Percentiles rank a stretch among this genome's conserved stretches.
Evolutionary conservation across 495 filamentous ascomycete species (phyloP).

Genomic region (Neurospora pannonica): DNA sequence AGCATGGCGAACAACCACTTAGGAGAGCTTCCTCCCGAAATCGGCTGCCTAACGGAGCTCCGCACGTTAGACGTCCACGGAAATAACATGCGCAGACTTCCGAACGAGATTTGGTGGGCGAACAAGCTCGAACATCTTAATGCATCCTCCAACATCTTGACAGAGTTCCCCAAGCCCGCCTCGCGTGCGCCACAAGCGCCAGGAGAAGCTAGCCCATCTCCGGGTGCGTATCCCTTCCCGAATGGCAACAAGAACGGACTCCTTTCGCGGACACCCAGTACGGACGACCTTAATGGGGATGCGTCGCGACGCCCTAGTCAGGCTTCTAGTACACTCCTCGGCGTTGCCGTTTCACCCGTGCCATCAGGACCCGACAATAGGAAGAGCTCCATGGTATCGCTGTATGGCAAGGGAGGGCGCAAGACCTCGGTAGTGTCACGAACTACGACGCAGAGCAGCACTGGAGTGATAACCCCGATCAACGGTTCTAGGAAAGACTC

Average conservation of each 20-base stretch:
- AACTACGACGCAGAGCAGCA: slow-evolving; percentile 37
- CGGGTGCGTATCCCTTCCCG: slow-evolving; percentile 9
- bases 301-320: slow-evolving; percentile 80
- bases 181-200: slow-evolving; percentile 51
- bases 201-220: slow-evolving; percentile 27
- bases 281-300: slow-evolving; percentile 66
- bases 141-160: slow-evolving; percentile 85
- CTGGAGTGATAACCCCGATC: slow-evolving; percentile 46
- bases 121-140: slow-evolving; percentile 84
- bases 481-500: slow-evolving; percentile 71
- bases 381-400: slow-evolving; percentile 73
- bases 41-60: slow-evolving; percentile 77
- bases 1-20: slow-evolving; percentile 89
- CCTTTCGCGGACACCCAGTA: slow-evolving; percentile 51
- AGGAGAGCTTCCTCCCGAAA: slow-evolving; percentile 68
- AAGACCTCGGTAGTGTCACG: slow-evolving; percentile 77
- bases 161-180: slow-evolving; percentile 77
- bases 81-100: slow-evolving; percentile 82
- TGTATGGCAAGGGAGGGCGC: slow-evolving; percentile 62
- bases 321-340: slow-evolving; percentile 63
- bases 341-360: slow-evolving; percentile 61
- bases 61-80: slow-evolving; percentile 77
- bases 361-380: slow-evolving; percentile 45
- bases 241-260: slow-evolving; percentile 38
- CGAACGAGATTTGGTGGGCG: slow-evolving; percentile 88